Base-by-base conservation (phyloP, 169 alveolate genomes). In the Neospora caninum region DNA sequence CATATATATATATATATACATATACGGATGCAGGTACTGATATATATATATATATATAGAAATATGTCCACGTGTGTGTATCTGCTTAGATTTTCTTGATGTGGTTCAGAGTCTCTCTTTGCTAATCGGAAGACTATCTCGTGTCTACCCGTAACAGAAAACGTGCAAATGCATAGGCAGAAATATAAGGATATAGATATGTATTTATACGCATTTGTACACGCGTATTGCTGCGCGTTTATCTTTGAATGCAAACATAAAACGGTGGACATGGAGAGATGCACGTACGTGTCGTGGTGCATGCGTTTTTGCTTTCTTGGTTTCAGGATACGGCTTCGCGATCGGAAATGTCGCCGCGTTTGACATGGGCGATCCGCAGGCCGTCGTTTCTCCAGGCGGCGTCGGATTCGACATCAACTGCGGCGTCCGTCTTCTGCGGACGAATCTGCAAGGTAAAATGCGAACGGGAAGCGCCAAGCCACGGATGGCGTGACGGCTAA, bases 311-410 rank as follows among this genome's bases (percentile, higher is more conserved):
- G 7, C 9, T 64, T 93, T 36, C 70, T 31, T 49, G 27, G 88
- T 70, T 91, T 45, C 93, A 67, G 99, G 99, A 42, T 98, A 98
- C 88, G 99, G 99, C 39, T 98, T 98, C 54, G 98, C 99, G 25
- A 97, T 98, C 7, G 99, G 99, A 43, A 97, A 97, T 73, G 98
- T 97, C 31, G 99, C 99, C n/a, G 99, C 99, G 49, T 98, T 98
- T 82, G 98, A 97, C 91, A 96, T 97, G 97, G 96, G 93, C 54
- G 87, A 94, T 92, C 97, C 97, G 27, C 94, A 96, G 38, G 96
- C 98, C 0, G 97, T 98, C 0, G 98, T 98, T 29, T 97, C 98
- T 10, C 99, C 99, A 20, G 99, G 99, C 13, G 99, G 99, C 0
- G 99, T 98, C 31, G 99, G 99, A 31, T 98, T 98, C 92, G 99